Conservation (phyloP, 1,139 yeast species). For the Hyphopichia wangnamkhiaoensis region DNA sequence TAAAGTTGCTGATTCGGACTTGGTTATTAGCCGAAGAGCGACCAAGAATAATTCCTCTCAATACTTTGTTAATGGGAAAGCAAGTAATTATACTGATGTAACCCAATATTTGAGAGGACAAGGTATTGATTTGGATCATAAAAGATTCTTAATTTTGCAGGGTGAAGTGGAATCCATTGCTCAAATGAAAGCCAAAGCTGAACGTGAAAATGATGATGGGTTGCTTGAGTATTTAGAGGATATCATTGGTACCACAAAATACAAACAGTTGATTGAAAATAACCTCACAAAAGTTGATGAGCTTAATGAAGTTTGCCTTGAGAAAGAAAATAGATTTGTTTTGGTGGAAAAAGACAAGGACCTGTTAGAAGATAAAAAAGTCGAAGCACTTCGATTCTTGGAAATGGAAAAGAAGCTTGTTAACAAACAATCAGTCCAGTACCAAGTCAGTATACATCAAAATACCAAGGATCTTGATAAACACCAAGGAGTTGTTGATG, state of each 20-base stretch:
- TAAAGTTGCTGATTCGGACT: constrained; percentile 54
- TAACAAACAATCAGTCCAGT: constrained; percentile 53
- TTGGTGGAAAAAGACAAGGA: constrained; percentile 78
- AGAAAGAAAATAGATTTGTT: constrained; percentile 77
- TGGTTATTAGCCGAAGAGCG: constrained; percentile 81
- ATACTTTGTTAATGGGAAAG: constrained; percentile 70
- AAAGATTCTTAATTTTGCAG: constrained; percentile 88
- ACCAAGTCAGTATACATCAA: constrained; percentile 53
- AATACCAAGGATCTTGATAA: constrained; percentile 41
- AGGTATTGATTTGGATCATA: constrained; percentile 94
- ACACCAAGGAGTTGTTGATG: constrained; percentile 33
- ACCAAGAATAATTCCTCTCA: constrained; percentile 73
- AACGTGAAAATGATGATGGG: constrained; percentile 90
- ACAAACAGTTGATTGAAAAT: constrained; percentile 75
- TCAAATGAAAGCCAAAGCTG: constrained; percentile 98
- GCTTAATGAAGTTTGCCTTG: constrained; percentile 75
- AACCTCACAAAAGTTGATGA: constrained; percentile 60
- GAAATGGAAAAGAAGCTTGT: constrained; percentile 64
- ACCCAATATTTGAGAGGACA: constrained; percentile 72
- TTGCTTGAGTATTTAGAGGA: constrained; percentile 91
- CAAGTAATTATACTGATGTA: constrained; percentile 78
- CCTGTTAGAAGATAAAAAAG: constrained; percentile 67
- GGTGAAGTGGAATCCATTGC: constrained; percentile 99
- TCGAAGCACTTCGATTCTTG: constrained; percentile 67
- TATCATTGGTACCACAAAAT: constrained; percentile 90